Percentiles rank a stretch among this genome's conserved stretches.
Evolutionary conservation across 345 rosid genomes (phyloP).

Genomic region (Firmiana major): DNA sequence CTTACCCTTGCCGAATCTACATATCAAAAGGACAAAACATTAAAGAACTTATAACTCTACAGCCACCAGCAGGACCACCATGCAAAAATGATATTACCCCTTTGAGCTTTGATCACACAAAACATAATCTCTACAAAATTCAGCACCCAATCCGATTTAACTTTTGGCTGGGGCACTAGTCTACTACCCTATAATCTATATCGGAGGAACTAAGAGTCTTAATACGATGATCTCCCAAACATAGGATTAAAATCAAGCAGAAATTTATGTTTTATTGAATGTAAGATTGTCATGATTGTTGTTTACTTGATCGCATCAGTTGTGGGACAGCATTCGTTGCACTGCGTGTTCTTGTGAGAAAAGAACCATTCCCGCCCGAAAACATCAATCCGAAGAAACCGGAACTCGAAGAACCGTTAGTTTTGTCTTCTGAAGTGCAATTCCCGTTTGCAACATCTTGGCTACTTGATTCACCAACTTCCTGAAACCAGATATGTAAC

Average conservation of each 20-base stretch:
- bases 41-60: not conserved
- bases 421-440: conserved; percentile 20
- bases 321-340: conserved; percentile 34
- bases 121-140: conserved; percentile 29
- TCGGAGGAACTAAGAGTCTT: not conserved
- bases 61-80: not conserved
- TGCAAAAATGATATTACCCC: conserved; percentile 6
- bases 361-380: conserved; percentile 11
- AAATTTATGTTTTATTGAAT: not conserved
- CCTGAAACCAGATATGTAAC: conserved; percentile 33
- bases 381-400: conserved; percentile 12
- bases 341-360: conserved; percentile 37
- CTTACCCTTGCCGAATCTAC: not conserved
- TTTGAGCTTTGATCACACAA: not conserved
- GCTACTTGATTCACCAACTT: conserved; percentile 27
- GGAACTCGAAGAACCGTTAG: conserved; percentile 20
- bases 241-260: not conserved
- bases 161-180: conserved; percentile 6
- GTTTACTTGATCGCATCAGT: conserved; percentile 25
- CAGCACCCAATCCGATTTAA: conserved; percentile 8
- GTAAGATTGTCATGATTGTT: conserved; percentile 19
- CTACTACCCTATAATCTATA: not conserved
- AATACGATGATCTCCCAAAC: not conserved
- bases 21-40: not conserved
- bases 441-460: conserved; percentile 22